A percentile compares a stretch with the other conserved stretches of the same genome.
These are phyloP conservation scores for Delphinella strobiligena DNA, from an alignment of 2,329 filamentous ascomycete species.

Conservation along the genomic window DNA sequence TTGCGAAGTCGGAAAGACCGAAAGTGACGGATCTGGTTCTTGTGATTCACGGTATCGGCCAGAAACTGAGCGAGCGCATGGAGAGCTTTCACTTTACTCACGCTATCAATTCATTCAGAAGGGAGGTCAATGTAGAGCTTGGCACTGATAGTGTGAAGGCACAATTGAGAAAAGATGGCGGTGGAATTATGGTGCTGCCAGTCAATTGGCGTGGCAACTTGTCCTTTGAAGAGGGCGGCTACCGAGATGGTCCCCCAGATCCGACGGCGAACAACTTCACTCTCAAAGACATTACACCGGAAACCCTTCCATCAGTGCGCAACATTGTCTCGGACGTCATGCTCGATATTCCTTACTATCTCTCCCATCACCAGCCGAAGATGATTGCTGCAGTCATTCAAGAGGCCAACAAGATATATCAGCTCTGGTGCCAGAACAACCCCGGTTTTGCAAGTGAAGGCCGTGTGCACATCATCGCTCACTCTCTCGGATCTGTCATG, in stretches of 20 bases:
- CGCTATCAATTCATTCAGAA: slow-evolving; percentile 79
- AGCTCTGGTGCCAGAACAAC: slow-evolving; percentile 89
- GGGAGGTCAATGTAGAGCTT: slow-evolving; percentile 76
- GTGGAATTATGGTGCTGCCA: slow-evolving; percentile 86
- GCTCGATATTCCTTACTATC: slow-evolving; percentile 95
- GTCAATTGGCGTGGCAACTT: slow-evolving; percentile 83
- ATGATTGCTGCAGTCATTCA: slow-evolving; percentile 83
- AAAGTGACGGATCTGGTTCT: slow-evolving; percentile 79
- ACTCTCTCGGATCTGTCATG: slow-evolving; percentile 92
- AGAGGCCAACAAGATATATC: slow-evolving; percentile 92
- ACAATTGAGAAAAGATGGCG: slow-evolving; percentile 63
- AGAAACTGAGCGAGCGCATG: slow-evolving; percentile 87
- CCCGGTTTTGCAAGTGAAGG: slow-evolving; percentile 66
- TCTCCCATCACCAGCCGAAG: slow-evolving; percentile 88
- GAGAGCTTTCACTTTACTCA: slow-evolving; percentile 98
- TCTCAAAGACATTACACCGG: slow-evolving; percentile 82
- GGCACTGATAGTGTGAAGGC: slow-evolving; percentile 61
- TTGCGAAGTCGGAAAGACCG: slow-evolving; percentile 52
- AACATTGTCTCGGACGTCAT: slow-evolving; percentile 94
- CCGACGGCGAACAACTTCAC: slow-evolving; percentile 50
- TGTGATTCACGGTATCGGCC: slow-evolving; percentile 89
- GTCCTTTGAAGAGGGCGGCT: slow-evolving; percentile 69
- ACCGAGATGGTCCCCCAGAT: slow-evolving; percentile 41
- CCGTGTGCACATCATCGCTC: slow-evolving; percentile 81
- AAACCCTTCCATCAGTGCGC: slow-evolving; percentile 78